Conservation (phyloP, 1,139 yeast genomes). For the Saccharomyces pastorianus region DNA sequence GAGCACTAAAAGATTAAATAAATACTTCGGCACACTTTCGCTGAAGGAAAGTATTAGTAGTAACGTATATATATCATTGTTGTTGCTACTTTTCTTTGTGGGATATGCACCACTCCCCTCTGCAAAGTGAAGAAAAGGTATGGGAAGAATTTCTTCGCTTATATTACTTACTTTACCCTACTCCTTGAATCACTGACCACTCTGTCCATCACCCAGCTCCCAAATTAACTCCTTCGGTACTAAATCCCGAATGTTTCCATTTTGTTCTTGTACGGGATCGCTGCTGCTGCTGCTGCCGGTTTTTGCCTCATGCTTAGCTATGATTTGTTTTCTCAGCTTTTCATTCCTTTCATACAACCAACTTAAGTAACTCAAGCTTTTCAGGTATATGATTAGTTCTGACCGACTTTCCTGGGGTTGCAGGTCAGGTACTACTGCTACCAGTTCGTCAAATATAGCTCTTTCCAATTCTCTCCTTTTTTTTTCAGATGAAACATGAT, state of each 20-base stretch:
- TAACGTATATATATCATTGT: not conserved
- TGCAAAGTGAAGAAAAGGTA: not conserved
- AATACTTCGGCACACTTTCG: not conserved
- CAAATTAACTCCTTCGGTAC: not conserved
- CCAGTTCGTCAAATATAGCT: conserved; percentile 35
- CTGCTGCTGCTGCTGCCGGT: not conserved
- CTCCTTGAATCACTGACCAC: not conserved
- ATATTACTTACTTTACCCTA: not conserved
- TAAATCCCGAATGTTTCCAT: not conserved
- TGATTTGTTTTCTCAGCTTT: conserved; percentile 16
- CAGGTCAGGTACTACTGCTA: conserved; percentile 35
- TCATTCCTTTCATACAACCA: conserved; percentile 28
- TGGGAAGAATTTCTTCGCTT: not conserved
- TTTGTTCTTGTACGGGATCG: not conserved
- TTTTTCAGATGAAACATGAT: conserved; percentile 38
- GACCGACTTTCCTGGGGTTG: conserved; percentile 34
- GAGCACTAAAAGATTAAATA: not conserved
- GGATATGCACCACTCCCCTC: not conserved
- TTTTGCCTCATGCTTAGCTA: conserved; percentile 4
- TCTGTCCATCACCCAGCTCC: not conserved
- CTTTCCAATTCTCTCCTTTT: conserved; percentile 36
- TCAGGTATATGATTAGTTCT: conserved; percentile 32
- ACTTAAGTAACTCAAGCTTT: conserved; percentile 26
- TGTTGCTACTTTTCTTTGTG: not conserved
- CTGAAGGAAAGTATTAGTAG: not conserved